Conservation (phyloP, 108 stramenopile genomes). For the Skeletonema costatum region DNA sequence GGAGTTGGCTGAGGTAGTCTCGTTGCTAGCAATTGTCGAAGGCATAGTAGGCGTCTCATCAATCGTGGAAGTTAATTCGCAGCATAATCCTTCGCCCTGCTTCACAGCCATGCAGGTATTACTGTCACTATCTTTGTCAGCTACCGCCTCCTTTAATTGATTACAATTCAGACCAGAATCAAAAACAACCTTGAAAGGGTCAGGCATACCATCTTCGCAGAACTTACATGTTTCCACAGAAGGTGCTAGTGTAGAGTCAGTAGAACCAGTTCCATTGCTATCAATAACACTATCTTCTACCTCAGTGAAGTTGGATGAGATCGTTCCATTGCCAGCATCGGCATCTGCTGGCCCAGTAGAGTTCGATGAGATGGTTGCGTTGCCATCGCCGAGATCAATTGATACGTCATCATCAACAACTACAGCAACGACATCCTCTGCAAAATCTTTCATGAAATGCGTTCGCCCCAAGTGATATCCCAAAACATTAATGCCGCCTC, state of each 20-base stretch:
- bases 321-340: neutral
- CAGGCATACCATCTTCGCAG: neutral
- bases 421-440: no score
- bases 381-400: neutral
- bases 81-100: neutral
- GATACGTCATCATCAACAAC: no score
- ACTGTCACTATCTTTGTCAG: neutral
- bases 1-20: no score
- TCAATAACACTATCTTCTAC: neutral
- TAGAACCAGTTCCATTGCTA: neutral
- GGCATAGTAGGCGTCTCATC: neutral
- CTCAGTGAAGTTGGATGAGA: constrained; percentile 1
- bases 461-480: constrained; percentile 49
- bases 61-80: neutral
- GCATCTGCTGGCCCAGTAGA: neutral
- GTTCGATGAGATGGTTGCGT: neutral
- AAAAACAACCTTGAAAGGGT: neutral
- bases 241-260: neutral
- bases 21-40: neutral
- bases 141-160: neutral
- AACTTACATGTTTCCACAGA: neutral
- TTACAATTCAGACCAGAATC: neutral
- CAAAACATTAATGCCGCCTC: constrained; percentile 28
- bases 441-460: constrained; percentile 15
- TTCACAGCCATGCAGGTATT: neutral